Evolutionary conservation across 202 grass and related monocot species (phyloP), one percentile per base, ranked within the genome.

Genomic region (Setaria viridis): DNA sequence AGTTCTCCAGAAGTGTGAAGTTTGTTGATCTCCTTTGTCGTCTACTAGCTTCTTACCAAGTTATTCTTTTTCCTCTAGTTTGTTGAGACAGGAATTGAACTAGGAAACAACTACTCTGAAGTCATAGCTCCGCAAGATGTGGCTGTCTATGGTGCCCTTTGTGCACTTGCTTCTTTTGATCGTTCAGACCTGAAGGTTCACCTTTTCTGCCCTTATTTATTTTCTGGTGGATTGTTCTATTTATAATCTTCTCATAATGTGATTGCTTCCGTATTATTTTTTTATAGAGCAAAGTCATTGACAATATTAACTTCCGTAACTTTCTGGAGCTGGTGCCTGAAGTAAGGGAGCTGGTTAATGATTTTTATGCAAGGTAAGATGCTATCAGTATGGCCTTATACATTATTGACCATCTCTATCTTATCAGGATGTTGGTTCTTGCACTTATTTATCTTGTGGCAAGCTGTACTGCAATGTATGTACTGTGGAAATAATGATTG

Each of bases 291-390:
- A 99, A 99, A 91, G 90, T 99, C 55, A 97, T 99, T 47, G 94
- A 99, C 77, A 99, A 97, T 54, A 88, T 89, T 78, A 95, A 89
- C 87, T 99, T 99, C 89, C 88, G 97, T 35, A 91, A 99, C 80
- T 97, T 99, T 90, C 84, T 99, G 74, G 97, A 99, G 82, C 88
- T 99, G 83, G 88, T 96, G 72, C 97, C 97, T 85, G 97, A 99
- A 96, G 93, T 94, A 58, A 88, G 97, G 83, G 97, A 99, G 79
- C 90, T 99, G 70, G 95, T 99, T 65, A 92, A 99, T 88, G 97
- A 99, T 75, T 99, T 99, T 76, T 99, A 99, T 87, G 87, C 94
- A 84, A 99, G 97, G 97, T 99, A 86, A 3, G 62, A 74, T 57
- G 75, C 7, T 89, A 78, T 59, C 53, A 21, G 0, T 43, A 34